A percentile compares a stretch with the other conserved stretches of the same genome.
These are phyloP conservation scores for Lachancea kluyveri DNA, from an alignment of 805 yeast species.

Conservation along the genomic window DNA sequence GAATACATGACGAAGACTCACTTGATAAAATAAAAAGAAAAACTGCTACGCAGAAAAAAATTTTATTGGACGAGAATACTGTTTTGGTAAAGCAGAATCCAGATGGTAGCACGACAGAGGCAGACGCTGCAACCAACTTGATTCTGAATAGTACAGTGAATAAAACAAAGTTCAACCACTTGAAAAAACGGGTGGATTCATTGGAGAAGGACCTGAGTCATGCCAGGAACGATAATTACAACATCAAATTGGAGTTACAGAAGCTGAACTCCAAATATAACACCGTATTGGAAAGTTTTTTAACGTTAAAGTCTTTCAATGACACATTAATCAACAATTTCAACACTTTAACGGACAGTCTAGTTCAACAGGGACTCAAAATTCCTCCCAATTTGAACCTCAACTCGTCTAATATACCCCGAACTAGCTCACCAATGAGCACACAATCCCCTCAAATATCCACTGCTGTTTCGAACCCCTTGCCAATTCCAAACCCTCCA, in stretches of 20 bases:
- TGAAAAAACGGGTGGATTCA: slow-evolving; percentile 33
- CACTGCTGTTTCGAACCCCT: slow-evolving; percentile 7
- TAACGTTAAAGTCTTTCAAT: slow-evolving; percentile 49
- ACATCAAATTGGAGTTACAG: slow-evolving; percentile 32
- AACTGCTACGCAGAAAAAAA: slow-evolving; percentile 53
- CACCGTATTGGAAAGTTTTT: slow-evolving; percentile 54
- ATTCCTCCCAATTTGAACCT: slow-evolving; percentile 44
- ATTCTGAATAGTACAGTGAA: slow-evolving; percentile 21
- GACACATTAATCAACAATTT: slow-evolving; percentile 53
- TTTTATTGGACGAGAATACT: slow-evolving; percentile 18
- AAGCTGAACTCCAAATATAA: slow-evolving; percentile 52
- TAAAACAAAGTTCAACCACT: slow-evolving; percentile 20
- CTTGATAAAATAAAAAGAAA: slow-evolving; percentile 85
- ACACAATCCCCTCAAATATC: slow-evolving; percentile 7
- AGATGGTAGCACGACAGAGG: slow-evolving; percentile 22
- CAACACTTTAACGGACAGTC: slow-evolving; percentile 41
- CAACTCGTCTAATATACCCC: slow-evolving; percentile 39
- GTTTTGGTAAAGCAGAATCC: slow-evolving; percentile 26
- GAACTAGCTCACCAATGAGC: slow-evolving; percentile 1
- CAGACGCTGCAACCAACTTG: slow-evolving; percentile 14
- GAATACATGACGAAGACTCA: slow-evolving; percentile 65
- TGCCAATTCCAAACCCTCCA: slow-evolving; percentile 1
- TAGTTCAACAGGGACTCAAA: slow-evolving; percentile 56
- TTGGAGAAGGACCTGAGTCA: slow-evolving; percentile 23
- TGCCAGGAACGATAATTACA: slow-evolving; percentile 20